phyloP scores from a whole-genome alignment of 345 rosid species.

The Populus ilicifolia region DNA sequence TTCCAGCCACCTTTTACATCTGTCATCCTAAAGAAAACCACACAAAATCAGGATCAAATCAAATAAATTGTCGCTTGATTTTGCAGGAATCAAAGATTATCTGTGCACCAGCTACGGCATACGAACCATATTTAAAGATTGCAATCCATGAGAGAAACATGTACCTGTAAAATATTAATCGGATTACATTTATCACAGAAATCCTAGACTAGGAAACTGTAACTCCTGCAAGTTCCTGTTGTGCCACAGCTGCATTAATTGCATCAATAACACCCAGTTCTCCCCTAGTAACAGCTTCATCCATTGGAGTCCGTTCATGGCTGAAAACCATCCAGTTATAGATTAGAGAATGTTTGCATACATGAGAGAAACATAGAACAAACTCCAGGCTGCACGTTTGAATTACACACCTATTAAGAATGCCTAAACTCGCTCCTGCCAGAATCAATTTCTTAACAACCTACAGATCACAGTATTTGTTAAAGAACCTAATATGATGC shows the following conservation, averaged over 20 bases:
- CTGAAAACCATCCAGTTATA: constrained; percentile 33
- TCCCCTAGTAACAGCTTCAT: constrained; percentile 70
- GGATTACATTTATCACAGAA: not conserved
- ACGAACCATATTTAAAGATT: not conserved
- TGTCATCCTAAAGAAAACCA: not conserved
- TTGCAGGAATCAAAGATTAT: not conserved
- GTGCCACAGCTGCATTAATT: constrained; percentile 55
- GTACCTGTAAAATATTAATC: not conserved
- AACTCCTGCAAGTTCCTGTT: constrained; percentile 56
- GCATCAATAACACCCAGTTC: constrained; percentile 65
- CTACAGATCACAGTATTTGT: constrained; percentile 31
- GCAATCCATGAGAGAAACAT: not conserved
- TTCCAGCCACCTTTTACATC: not conserved
- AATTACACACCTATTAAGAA: constrained; percentile 56
- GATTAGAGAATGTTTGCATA: not conserved
- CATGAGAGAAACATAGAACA: not conserved
- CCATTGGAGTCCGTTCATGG: constrained; percentile 74
- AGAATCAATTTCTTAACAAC: constrained; percentile 69
- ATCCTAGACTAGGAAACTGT: constrained; percentile 35
- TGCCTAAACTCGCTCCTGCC: constrained; percentile 71
- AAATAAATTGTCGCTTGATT: not conserved
- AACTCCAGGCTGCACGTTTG: not conserved
- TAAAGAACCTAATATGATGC: constrained; percentile 1
- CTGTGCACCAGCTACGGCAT: not conserved
- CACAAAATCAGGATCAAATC: not conserved